Percentiles rank a stretch among this genome's conserved stretches.
phyloP scores from a whole-genome alignment of 495 filamentous ascomycete species.

The Hypoxylon lienhwacheense region DNA sequence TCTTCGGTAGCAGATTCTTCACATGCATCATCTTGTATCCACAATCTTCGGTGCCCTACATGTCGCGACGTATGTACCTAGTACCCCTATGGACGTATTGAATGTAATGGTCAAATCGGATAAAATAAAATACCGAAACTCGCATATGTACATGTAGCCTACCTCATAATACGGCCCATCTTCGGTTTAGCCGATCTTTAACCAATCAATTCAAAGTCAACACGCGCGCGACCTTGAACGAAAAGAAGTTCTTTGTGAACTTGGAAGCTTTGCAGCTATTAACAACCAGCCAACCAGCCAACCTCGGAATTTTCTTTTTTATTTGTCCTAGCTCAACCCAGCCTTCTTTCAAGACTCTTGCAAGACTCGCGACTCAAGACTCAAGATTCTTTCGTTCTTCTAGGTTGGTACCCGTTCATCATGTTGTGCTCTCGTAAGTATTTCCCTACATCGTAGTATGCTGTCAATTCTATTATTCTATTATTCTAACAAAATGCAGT shows the following conservation, averaged over 20 bases:
- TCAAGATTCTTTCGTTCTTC: no score
- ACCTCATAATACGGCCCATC: neutral
- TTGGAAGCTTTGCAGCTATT: constrained; percentile 19
- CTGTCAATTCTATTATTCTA: neutral
- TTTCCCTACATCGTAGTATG: neutral
- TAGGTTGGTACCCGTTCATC: no score
- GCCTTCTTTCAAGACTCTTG: no score
- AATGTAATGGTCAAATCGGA: neutral
- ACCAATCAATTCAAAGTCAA: constrained; percentile 29
- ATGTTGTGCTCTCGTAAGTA: constrained; percentile 40
- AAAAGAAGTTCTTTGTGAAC: no score
- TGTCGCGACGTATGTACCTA: neutral
- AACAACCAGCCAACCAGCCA: neutral
- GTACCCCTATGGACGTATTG: no score
- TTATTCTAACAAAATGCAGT: constrained; percentile 56
- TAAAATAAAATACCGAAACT: neutral
- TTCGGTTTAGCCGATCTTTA: neutral
- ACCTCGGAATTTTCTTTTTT: constrained; percentile 25
- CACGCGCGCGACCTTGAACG: constrained; percentile 18
- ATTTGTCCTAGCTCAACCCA: constrained; percentile 12
- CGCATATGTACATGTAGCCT: neutral
- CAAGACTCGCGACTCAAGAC: no score
- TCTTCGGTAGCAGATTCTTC: no score
- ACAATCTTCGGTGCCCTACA: no score
- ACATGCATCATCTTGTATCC: no score